These are phyloP conservation scores for Leishmania tropica DNA, from an alignment of 208 protist species.

Conservation along the genomic window DNA sequence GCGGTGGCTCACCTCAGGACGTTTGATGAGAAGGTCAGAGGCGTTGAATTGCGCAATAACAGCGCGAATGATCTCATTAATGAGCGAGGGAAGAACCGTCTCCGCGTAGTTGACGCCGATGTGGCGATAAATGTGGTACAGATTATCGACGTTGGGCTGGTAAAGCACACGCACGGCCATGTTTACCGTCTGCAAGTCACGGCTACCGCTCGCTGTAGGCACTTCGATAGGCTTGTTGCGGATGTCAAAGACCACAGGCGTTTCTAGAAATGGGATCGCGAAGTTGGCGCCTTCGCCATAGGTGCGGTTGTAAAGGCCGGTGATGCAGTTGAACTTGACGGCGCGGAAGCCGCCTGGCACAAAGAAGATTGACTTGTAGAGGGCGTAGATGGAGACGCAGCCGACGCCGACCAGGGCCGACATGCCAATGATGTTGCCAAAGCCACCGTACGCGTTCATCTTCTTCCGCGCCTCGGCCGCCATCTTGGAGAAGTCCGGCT, in stretches of 20 bases:
- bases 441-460: constrained; percentile 59
- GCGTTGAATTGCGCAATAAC: constrained; percentile 99
- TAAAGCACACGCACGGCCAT: constrained; percentile 98
- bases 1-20: constrained; percentile 92
- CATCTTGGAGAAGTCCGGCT: constrained; percentile 79
- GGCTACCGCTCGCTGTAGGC: constrained; percentile 86
- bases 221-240: constrained; percentile 92
- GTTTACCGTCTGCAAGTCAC: constrained; percentile 99
- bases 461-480: constrained; percentile 63
- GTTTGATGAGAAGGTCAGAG: constrained; percentile 97
- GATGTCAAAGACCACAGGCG: constrained; percentile 97
- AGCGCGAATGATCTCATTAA: constrained; percentile 98
- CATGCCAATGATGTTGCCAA: constrained; percentile 76
- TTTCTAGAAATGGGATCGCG: constrained; percentile 96
- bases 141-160: constrained; percentile 90
- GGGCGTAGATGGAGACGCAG: constrained; percentile 49
- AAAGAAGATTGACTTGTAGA: constrained; percentile 93
- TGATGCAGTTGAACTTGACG: constrained; percentile 97
- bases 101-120: constrained; percentile 98
- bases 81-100: constrained; percentile 98
- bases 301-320: constrained; percentile 92
- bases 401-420: constrained; percentile 57
- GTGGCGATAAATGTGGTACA: constrained; percentile 95
- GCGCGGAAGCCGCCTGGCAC: constrained; percentile 97
- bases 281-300: constrained; percentile 97